Evolutionary conservation across 1,284 basidiomycete genomes (phyloP), one percentile per base, ranked within the genome.

Genomic region (Puccinia triticina): DNA sequence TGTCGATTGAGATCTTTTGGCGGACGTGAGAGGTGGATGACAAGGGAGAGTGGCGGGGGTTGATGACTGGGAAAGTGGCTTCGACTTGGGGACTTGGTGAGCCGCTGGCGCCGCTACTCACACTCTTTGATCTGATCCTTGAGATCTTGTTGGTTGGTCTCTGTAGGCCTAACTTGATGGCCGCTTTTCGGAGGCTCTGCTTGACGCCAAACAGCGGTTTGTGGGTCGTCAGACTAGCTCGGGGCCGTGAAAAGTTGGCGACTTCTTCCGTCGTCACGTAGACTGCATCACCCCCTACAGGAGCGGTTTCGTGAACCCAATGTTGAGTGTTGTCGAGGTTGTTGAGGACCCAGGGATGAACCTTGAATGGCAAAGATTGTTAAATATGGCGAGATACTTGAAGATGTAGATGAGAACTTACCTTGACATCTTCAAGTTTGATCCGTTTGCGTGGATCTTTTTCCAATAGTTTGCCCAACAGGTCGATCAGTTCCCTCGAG

Each of bases 361-460:
- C 83, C 86, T 69, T 57, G 18, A 75, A 43, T n/a, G 80, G 50
- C 29, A 55, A 73, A 46, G 83, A 61, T 37, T 83, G 77, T 84
- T 82, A 53, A 46, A 23, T 29, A 46, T 50, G 46, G 11, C 16
- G 10, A 46, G 53, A 2, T 2, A 2, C 57, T 37, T 32, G 46
- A 0, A 69, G 34, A 16, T 43, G 72, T 21, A 5, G 16, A 12
- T 10, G 16, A 14, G 32, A 61, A 83, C 90, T 85, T 85, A 95
- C 94, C 91, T 97, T 98, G 84, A 96, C 92, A 84, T 93, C 90
- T 57, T 92, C 91, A 57, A 98, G 90, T 40, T 91, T 93, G 82
- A 96, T 94, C 75, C 96, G 91, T 87, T 91, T 91, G 23, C 87
- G 87, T 5, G 91, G 91, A 85, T 96, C 92, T 89, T 98, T 98